These are phyloP conservation scores for Cadophora sp. DNA, from an alignment of 2,329 filamentous ascomycete species.

Conservation along the genomic window DNA sequence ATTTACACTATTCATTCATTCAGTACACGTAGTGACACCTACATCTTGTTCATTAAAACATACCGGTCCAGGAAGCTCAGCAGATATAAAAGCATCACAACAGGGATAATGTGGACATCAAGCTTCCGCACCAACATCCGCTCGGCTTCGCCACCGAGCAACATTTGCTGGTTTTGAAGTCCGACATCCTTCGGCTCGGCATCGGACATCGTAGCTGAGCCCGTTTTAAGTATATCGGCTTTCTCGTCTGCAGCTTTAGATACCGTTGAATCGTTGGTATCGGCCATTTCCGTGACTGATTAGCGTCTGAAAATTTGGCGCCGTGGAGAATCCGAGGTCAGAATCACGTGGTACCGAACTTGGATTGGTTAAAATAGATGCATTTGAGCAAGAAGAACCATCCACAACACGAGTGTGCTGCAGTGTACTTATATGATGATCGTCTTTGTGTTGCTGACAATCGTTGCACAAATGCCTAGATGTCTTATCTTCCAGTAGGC, in stretches of 20 bases:
- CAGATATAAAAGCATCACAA: slow-evolving; percentile 74
- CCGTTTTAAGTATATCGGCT: neutral
- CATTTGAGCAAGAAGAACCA: neutral
- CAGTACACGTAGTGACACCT: slow-evolving; percentile 43
- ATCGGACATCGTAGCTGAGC: slow-evolving; percentile 8
- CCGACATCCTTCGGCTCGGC: slow-evolving; percentile 12
- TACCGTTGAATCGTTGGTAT: neutral
- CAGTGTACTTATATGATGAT: neutral
- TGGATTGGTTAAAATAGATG: neutral
- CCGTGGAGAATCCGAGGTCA: neutral
- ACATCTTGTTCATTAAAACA: slow-evolving; percentile 47
- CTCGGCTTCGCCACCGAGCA: slow-evolving; percentile 19
- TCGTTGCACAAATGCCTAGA: neutral
- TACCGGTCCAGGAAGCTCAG: slow-evolving; percentile 77
- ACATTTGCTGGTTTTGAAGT: slow-evolving; percentile 5
- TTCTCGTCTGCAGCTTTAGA: neutral
- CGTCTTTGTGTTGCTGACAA: slow-evolving; percentile 3
- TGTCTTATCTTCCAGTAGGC: neutral
- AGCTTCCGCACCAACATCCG: slow-evolving; percentile 44
- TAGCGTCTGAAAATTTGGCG: slow-evolving; percentile 10
- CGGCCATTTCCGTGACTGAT: neutral
- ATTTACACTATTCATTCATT: slow-evolving; percentile 50
- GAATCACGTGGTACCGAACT: neutral
- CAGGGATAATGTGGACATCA: slow-evolving; percentile 67
- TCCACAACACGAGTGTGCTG: neutral